phyloP scores from a whole-genome alignment of 2,329 filamentous ascomycete genomes.

The Aspergillus tamarii region DNA sequence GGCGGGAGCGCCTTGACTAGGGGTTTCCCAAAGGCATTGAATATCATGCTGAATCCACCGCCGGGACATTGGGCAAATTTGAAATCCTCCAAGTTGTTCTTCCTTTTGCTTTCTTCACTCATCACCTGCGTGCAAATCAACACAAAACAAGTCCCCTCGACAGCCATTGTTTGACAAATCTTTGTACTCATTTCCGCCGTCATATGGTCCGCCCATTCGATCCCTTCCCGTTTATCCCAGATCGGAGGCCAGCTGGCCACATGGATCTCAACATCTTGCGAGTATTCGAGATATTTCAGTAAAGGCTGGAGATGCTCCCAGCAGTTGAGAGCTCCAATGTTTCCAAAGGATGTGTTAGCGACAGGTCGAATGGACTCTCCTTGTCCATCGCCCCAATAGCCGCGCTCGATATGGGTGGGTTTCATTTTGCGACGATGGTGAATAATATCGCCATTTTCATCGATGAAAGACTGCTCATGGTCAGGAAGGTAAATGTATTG shows the following conservation, averaged over 20 bases:
- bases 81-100: neutral
- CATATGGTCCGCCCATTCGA: no score
- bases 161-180: no score
- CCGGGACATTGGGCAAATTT: neutral
- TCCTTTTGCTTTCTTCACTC: neutral
- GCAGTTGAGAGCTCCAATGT: constrained; percentile 52
- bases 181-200: no score
- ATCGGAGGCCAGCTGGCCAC: constrained; percentile 53
- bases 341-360: constrained; percentile 40
- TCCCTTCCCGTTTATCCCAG: no score
- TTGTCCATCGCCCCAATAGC: constrained; percentile 53
- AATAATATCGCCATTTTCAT: constrained; percentile 42
- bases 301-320: constrained; percentile 58
- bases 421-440: constrained; percentile 55
- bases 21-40: neutral
- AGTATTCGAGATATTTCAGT: constrained; percentile 52
- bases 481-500: no score
- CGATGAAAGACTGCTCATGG: constrained; percentile 5
- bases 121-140: neutral
- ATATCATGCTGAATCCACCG: neutral
- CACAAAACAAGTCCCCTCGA: neutral
- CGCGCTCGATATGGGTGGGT: constrained; percentile 57
- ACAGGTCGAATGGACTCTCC: constrained; percentile 47
- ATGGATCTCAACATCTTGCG: constrained; percentile 52
- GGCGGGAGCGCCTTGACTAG: neutral